Base-by-base conservation (phyloP, 2,329 filamentous ascomycete species). In the Aphanocladium album region DNA sequence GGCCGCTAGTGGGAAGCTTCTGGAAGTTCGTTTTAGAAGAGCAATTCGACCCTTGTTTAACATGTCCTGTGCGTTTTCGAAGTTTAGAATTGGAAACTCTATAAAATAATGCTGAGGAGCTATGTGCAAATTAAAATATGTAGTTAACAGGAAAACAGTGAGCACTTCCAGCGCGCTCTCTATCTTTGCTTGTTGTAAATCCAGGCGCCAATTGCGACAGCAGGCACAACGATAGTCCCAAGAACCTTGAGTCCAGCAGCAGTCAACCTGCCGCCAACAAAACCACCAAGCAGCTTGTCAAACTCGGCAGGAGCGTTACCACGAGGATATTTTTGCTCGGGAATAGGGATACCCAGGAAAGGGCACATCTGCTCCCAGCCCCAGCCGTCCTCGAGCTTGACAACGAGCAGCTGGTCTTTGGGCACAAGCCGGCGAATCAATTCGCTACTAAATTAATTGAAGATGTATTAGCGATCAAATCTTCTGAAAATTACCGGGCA, bases 311-410 rank as follows among this genome's bases (percentile, higher is more conserved):
- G 67, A 4, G 68, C 66, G 39, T 72, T 72, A 11, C 66, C 68
- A n/a, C 65, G 65, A 39, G 68, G 71, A 60, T 73, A 73, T 0
- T 63, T 65, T 37, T 63, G 60, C 3, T 68, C 61, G 1, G 73
- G 73, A 35, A 73, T 69, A 0, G 68, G 62, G 9, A 68, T 57
- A 5, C 63, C 70, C 1, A 75, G 61, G 53, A 72, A 72, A 1
- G 68, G 67, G 43, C 73, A 75, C 2, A 75, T 70, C 43, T 74
- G 62, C 57, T 74, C 71, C 73, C 72, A 74, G 11, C 70, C 71
- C 17, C 73, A 70, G 1, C 69, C 72, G 43, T 74, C 69, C 60
- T 75, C 72, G 1, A 75, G 65, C 41, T 66, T 71, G 41, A 68
- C 63, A 5, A 65, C 62, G n/a, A 71, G 64, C 23, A 75, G 62